Evolutionary conservation across 2,329 filamentous ascomycete genomes (phyloP).

Genomic region (Penicillium sp.): DNA sequence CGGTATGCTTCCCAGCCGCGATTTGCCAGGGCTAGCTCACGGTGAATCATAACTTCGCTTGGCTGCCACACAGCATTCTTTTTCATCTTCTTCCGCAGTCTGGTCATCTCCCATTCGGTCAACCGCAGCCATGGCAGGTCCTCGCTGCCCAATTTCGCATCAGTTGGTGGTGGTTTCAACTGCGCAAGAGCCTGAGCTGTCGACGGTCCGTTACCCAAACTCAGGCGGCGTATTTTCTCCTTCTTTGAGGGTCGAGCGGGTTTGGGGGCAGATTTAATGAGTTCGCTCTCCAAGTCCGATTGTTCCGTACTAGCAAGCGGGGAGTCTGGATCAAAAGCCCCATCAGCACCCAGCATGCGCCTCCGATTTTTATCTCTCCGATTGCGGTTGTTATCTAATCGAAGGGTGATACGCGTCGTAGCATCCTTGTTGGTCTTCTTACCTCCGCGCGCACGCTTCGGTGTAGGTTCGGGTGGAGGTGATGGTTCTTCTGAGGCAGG

Average conservation of each 20-base stretch:
- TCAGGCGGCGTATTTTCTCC: slow-evolving; percentile 41
- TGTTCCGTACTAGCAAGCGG: slow-evolving; percentile 50
- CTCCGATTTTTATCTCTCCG: slow-evolving; percentile 37
- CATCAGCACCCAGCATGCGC: slow-evolving; percentile 37
- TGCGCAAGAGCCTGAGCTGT: slow-evolving; percentile 62
- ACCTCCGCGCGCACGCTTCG: slow-evolving; percentile 42
- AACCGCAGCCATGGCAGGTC: slow-evolving; percentile 64
- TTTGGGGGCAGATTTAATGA: slow-evolving; percentile 13
- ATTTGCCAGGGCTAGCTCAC: slow-evolving; percentile 60
- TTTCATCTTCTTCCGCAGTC: slow-evolving; percentile 67
- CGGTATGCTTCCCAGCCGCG: slow-evolving; percentile 54
- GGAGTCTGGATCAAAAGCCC: slow-evolving; percentile 45
- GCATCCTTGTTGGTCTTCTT: slow-evolving; percentile 40
- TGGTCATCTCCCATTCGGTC: slow-evolving; percentile 68
- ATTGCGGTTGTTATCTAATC: slow-evolving; percentile 35
- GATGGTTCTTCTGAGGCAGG: slow-evolving; percentile 63
- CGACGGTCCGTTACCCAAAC: slow-evolving; percentile 43
- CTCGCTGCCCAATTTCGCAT: slow-evolving; percentile 60
- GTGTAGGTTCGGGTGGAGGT: slow-evolving; percentile 41
- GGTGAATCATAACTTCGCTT: slow-evolving; percentile 65
- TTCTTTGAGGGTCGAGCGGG: slow-evolving; percentile 38
- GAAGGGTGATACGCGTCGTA: slow-evolving; percentile 45
- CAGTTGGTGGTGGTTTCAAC: slow-evolving; percentile 59
- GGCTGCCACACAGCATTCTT: slow-evolving; percentile 70
- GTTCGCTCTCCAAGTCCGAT: slow-evolving; percentile 42